Base-by-base conservation (phyloP, 2,329 filamentous ascomycete species). In the Ceratocystis alfenasii region DNA sequence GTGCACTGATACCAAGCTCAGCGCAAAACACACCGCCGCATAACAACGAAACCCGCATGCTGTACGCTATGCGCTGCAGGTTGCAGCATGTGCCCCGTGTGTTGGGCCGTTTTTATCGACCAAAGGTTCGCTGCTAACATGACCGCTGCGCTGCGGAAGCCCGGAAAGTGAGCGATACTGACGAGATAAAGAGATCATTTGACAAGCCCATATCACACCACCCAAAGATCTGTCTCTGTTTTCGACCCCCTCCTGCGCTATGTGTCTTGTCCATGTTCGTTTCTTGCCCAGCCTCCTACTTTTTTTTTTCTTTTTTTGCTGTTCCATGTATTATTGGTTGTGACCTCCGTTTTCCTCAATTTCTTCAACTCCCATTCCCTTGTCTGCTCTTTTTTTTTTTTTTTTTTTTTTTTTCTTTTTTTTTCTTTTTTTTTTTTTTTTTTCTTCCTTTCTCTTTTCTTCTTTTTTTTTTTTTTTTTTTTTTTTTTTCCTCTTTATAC, bases 281-380 rank as follows among this genome's bases (percentile, higher is more conserved):
- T 3, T 22, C 44, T 25, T 63, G 20, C 17, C 61, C 22, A 63
- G 22, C 41, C 60, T 33, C 41, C 25, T 36, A 15, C 8, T 41
- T 53, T 64, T 25, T 33, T n/a, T 33, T 5, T 30, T 15, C 36
- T 12, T 63, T 6, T 57, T n/a, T 45, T 61, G 60, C n/a, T 66
- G 46, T 50, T 46, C 25, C 10, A 25, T 53, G 20, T 53, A 15
- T 15, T 53, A 15, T 15, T 12, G 36, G 48, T 2, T 25, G 48
- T 6, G 22, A 36, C 17, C 10, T 10, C 46, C n/a, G 36, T 46
- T 15, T 30, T 20, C 17, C 22, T 44, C 50, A 4, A 8, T 59
- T 36, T 59, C n/a, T 36, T 15, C 8, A 33, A 8, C 33, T 36
- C 33, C n/a, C 33, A n/a, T 36, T 36, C 28, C 55, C 55, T 30